These are phyloP conservation scores for Teunomyces gatunensis DNA, from an alignment of 805 yeast species.

Conservation along the genomic window DNA sequence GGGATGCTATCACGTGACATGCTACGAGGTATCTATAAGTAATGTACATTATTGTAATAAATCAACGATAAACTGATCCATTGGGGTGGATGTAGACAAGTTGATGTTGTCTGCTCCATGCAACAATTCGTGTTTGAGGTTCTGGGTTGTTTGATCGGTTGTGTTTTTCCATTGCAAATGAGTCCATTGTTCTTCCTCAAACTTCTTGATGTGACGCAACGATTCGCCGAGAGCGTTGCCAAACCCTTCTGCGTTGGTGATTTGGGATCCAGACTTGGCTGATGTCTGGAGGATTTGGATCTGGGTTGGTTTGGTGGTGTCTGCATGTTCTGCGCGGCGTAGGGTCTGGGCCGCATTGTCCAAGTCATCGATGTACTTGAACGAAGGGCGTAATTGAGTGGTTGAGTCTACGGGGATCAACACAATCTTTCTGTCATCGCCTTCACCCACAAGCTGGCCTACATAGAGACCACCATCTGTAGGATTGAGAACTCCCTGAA, in stretches of 20 bases:
- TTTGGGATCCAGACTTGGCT: slow-evolving; percentile 27
- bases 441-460: slow-evolving; percentile 24
- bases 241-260: slow-evolving; percentile 24
- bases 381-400: slow-evolving; percentile 78
- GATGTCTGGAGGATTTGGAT: slow-evolving; percentile 43
- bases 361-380: slow-evolving; percentile 70
- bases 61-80: slow-evolving; percentile 24
- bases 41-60: slow-evolving; percentile 1
- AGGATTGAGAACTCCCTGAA: slow-evolving; percentile 66
- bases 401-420: slow-evolving; percentile 64
- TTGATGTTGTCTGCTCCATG: slow-evolving; percentile 14
- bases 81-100: slow-evolving; percentile 20
- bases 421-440: slow-evolving; percentile 45
- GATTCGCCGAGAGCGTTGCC: slow-evolving; percentile 36
- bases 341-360: slow-evolving; percentile 44
- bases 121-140: slow-evolving; percentile 14
- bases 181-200: slow-evolving; percentile 43
- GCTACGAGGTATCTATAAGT: too few relatives aligned
- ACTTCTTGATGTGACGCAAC: slow-evolving; percentile 35
- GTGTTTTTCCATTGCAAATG: slow-evolving; percentile 27
- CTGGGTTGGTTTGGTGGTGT: slow-evolving; percentile 22
- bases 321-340: slow-evolving; percentile 38
- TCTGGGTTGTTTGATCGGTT: slow-evolving; percentile 15
- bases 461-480: slow-evolving; percentile 48
- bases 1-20: too few relatives aligned